These are phyloP conservation scores for Paraconiothyrium brasiliense DNA, from an alignment of 2,329 filamentous ascomycete genomes.

Conservation along the genomic window DNA sequence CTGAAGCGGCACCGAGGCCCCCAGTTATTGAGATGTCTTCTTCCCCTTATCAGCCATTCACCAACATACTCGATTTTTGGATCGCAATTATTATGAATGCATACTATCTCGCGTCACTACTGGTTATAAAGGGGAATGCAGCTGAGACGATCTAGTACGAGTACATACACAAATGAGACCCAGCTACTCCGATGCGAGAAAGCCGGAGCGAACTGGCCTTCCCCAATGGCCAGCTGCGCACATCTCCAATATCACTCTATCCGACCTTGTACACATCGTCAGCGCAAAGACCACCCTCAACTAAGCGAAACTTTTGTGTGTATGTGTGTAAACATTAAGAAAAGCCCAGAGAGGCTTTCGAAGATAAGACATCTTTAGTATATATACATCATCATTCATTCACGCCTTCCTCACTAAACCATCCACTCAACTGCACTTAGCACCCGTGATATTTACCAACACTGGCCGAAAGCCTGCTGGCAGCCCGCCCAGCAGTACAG, in stretches of 20 bases:
- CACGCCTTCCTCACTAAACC: neutral
- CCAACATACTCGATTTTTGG: too few species aligned
- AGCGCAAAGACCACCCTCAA: neutral
- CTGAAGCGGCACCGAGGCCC: neutral
- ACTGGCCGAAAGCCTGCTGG: slow-evolving; percentile 8
- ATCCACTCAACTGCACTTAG: neutral
- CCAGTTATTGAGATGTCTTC: too few species aligned
- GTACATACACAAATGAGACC: too few species aligned
- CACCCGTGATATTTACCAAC: slow-evolving; percentile 1
- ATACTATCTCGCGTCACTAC: too few species aligned
- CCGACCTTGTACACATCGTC: neutral
- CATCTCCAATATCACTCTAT: neutral
- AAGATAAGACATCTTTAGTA: neutral
- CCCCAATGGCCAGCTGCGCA: neutral
- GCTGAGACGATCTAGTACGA: too few species aligned
- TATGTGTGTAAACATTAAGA: neutral
- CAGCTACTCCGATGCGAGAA: too few species aligned
- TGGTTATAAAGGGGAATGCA: too few species aligned
- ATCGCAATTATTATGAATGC: too few species aligned
- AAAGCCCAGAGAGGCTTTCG: neutral
- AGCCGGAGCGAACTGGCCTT: too few species aligned
- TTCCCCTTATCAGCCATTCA: too few species aligned
- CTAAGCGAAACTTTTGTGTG: neutral
- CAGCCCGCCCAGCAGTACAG: slow-evolving; percentile 6
- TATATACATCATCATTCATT: slow-evolving; percentile 2